Percentiles rank a stretch among this genome's conserved stretches.
These are phyloP conservation scores for Sphaceloma murrayae DNA, from an alignment of 2,329 filamentous ascomycete species.

Conservation along the genomic window DNA sequence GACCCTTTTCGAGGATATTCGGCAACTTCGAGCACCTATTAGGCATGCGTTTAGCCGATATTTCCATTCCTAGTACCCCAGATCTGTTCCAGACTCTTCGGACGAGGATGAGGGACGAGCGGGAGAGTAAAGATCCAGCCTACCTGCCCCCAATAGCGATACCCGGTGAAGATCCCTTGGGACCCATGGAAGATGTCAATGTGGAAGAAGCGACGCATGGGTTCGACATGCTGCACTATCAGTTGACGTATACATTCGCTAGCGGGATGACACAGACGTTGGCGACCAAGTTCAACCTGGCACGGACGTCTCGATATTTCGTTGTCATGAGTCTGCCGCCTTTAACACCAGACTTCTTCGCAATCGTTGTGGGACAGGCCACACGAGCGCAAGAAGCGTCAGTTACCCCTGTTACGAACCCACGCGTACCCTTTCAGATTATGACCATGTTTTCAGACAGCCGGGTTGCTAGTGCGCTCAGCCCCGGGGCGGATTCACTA, in stretches of 20 bases:
- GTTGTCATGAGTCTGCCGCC: constrained; percentile 34
- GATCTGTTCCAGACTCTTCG: constrained; percentile 38
- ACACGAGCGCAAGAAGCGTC: constrained; percentile 14
- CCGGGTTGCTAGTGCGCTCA: constrained; percentile 9
- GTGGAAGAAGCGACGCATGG: constrained; percentile 37
- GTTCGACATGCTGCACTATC: constrained; percentile 34
- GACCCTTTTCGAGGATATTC: constrained; percentile 37
- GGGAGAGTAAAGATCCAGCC: constrained; percentile 39
- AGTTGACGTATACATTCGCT: constrained; percentile 32
- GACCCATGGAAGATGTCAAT: constrained; percentile 34
- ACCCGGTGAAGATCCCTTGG: constrained; percentile 35
- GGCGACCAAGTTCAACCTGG: constrained; percentile 30
- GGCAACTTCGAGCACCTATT: constrained; percentile 30
- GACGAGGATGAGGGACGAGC: constrained; percentile 38
- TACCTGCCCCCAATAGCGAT: constrained; percentile 43
- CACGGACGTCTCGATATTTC: constrained; percentile 39
- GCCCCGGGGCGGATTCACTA: background rate
- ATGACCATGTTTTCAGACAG: constrained; percentile 15
- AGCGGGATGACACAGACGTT: constrained; percentile 29
- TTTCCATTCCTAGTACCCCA: constrained; percentile 34
- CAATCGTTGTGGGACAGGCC: constrained; percentile 10
- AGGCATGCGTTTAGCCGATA: constrained; percentile 35
- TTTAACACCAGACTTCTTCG: constrained; percentile 23
- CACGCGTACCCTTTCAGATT: constrained; percentile 9
- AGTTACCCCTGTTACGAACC: constrained; percentile 10